Evolutionary conservation across 345 rosid genomes (phyloP).

Genomic region (Boechera stricta): DNA sequence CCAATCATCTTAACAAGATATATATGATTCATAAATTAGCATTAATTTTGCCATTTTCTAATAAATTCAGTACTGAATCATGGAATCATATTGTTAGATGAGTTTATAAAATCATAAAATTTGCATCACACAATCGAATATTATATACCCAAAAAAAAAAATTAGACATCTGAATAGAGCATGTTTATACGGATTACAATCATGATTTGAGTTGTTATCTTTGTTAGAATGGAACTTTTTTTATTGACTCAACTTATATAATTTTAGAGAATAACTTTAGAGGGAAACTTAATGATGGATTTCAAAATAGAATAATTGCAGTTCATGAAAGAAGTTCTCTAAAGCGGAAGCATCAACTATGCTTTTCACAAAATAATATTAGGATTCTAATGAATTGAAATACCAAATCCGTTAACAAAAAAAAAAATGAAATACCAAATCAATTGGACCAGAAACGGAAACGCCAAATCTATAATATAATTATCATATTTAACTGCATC

Average conservation of each 20-base stretch:
- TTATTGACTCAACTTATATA: constrained; percentile 1
- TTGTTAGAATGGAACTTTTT: neutral
- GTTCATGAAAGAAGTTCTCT: constrained; percentile 58
- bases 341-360: constrained; percentile 53
- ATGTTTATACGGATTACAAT: constrained; percentile 19
- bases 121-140: neutral
- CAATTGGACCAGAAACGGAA: neutral
- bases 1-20: constrained; percentile 6
- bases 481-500: neutral
- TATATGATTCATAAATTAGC: neutral
- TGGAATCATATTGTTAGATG: constrained; percentile 6
- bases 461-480: neutral
- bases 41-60: neutral
- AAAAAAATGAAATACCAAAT: neutral
- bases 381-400: constrained; percentile 2
- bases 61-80: neutral
- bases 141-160: neutral
- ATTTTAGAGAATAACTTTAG: neutral
- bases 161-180: constrained; percentile 6
- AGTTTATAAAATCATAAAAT: constrained; percentile 9
- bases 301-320: constrained; percentile 34
- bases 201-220: constrained; percentile 23
- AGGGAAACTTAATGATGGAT: constrained; percentile 37
- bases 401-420: neutral
- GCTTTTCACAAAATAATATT: constrained; percentile 27